Percentiles rank a stretch among this genome's conserved stretches.
Evolutionary conservation across 768 basidiomycete genomes (phyloP).

Genomic region (Crepidotus variabilis): DNA sequence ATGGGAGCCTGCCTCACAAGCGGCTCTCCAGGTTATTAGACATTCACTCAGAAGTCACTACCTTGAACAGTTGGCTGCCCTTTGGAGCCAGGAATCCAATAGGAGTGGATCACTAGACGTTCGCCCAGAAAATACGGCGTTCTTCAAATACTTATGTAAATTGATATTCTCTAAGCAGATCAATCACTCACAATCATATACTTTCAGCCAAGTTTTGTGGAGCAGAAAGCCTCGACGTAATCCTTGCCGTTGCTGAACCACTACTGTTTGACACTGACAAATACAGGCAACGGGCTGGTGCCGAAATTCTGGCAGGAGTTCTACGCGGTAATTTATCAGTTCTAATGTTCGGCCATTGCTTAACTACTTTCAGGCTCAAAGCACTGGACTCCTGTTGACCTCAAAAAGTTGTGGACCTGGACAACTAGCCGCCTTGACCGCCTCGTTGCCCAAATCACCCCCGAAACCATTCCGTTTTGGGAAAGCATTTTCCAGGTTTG

Average conservation of each 20-base stretch:
- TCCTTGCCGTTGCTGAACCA: slow-evolving; percentile 56
- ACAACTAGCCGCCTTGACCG: slow-evolving; percentile 51
- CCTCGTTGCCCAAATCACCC: slow-evolving; percentile 74
- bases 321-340: slow-evolving; percentile 53
- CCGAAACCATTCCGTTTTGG: slow-evolving; percentile 81
- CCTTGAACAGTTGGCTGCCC: slow-evolving; percentile 52
- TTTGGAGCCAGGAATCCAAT: slow-evolving; percentile 83
- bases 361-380: slow-evolving; percentile 56
- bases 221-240: slow-evolving; percentile 43
- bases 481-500: slow-evolving; percentile 59
- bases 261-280: slow-evolving; percentile 66
- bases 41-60: slow-evolving; percentile 47
- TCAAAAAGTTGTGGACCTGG: slow-evolving; percentile 71
- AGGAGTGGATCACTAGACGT: slow-evolving; percentile 53
- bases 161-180: neutral
- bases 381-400: slow-evolving; percentile 66
- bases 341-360: neutral
- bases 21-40: slow-evolving; percentile 49
- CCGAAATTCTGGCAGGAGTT: slow-evolving; percentile 63
- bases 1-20: slow-evolving; percentile 55
- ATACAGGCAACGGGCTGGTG: slow-evolving; percentile 81
- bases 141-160: slow-evolving; percentile 38
- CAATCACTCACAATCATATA: neutral
- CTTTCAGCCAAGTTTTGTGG: slow-evolving; percentile 65
- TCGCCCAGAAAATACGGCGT: slow-evolving; percentile 44